A percentile compares a stretch with the other conserved stretches of the same genome.
Evolutionary conservation across 176 grass and related monocot genomes (phyloP).

Genomic region (Lolium rigidum): DNA sequence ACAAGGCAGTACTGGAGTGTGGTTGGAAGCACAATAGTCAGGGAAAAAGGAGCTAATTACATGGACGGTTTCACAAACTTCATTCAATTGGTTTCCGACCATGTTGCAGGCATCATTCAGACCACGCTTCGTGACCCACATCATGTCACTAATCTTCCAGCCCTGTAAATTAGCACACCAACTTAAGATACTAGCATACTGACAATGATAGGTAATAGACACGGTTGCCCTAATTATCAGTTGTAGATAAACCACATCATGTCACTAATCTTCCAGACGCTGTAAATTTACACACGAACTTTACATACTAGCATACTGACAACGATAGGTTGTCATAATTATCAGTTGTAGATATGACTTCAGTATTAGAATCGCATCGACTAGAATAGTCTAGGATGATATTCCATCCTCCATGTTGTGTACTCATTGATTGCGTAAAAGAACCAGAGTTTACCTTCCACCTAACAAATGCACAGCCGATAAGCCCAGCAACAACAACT

Average conservation of each 20-base stretch:
- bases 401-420: not conserved
- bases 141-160: conserved; percentile 83
- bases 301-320: conserved; percentile 2
- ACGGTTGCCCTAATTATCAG: not conserved
- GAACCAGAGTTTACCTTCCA: not conserved
- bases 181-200: conserved; percentile 7
- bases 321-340: not conserved
- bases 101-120: conserved; percentile 72
- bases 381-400: not conserved
- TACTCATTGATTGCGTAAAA: not conserved
- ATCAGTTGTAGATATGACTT: not conserved
- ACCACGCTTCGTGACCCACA: conserved; percentile 85
- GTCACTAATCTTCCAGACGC: conserved; percentile 82
- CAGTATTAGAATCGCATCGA: not conserved
- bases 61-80: conserved; percentile 69
- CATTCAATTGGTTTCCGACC: conserved; percentile 74
- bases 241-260: conserved; percentile 43
- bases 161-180: conserved; percentile 49
- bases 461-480: too few relatives aligned
- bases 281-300: conserved; percentile 26
- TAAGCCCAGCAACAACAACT: conserved; percentile 60
- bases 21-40: not conserved
- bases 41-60: conserved; percentile 47
- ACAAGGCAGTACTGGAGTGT: not conserved
- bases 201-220: not conserved